Evolutionary conservation across 352 stramenopile species (phyloP).

Genomic region (Globisporangium camurandrum): DNA sequence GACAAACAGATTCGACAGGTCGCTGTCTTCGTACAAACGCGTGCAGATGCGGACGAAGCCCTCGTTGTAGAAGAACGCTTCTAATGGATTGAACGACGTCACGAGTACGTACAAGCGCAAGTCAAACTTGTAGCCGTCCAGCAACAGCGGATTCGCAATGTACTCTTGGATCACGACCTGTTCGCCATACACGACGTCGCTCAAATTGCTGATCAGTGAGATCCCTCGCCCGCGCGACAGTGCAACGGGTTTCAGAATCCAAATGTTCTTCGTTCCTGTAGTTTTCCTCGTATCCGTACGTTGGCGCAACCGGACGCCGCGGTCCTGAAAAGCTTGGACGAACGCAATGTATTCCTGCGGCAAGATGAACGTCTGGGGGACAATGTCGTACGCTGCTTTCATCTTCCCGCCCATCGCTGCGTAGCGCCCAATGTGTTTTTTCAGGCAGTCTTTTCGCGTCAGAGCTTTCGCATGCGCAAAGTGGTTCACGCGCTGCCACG

Average conservation of each 20-base stretch:
- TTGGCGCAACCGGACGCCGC: constrained; percentile 15
- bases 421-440: constrained; percentile 78
- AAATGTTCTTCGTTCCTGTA: constrained; percentile 87
- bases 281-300: not conserved
- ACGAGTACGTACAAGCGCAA: constrained; percentile 92
- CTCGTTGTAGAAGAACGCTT: constrained; percentile 92
- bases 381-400: constrained; percentile 81
- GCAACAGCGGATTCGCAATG: constrained; percentile 77
- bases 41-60: constrained; percentile 90
- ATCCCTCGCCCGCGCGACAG: constrained; percentile 91
- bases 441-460: constrained; percentile 92
- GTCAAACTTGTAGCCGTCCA: constrained; percentile 90
- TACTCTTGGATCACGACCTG: constrained; percentile 89
- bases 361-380: constrained; percentile 90
- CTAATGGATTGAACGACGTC: constrained; percentile 89
- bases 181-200: constrained; percentile 83
- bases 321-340: constrained; percentile 76
- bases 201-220: constrained; percentile 83
- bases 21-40: constrained; percentile 62
- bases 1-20: constrained; percentile 81
- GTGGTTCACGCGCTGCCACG: constrained; percentile 94
- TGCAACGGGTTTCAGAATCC: constrained; percentile 93
- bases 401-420: constrained; percentile 34
- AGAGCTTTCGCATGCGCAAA: constrained; percentile 87
- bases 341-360: constrained; percentile 91